Evolutionary conservation across 768 basidiomycete species (phyloP), one percentile per base, ranked within the genome.

Genomic region (Tephrocybe sp.): DNA sequence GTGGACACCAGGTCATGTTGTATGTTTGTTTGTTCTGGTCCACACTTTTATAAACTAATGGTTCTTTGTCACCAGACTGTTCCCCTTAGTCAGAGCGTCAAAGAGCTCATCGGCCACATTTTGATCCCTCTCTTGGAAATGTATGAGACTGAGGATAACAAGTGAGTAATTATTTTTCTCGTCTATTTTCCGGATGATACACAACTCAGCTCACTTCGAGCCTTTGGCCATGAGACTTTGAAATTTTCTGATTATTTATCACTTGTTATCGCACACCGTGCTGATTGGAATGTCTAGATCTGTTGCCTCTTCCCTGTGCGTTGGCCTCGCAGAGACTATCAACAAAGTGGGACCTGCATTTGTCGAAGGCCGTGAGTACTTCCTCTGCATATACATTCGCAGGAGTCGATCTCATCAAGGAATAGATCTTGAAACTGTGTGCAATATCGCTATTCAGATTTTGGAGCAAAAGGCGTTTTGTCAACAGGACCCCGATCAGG

Each of bases 121-220:
- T 64, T 98, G 38, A 77, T 77, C 6, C 78, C 83, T 21, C 76
- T 98, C 24, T 64, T 97, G 52, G 88, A 94, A 46, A 86, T 93
- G 83, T 95, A 91, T 68, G 86, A 89, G 60, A 82, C 84, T 3
- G 97, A 99, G 69, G 97, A 99, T 61, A 93, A 95, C 76, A 95
- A 97, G 93, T 97, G 63, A 74, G 91, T 80, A 1, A 41, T 42
- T 8, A 10, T 54, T 61, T 49, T 19, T n/a, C 19, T 7, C 19
- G 24, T 19, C 7, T 42, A 45, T 27, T 54, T 53, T 47, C 42
- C 43, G 69, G 79, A 83, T 82, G 82, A 81, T 64, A 74, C 58
- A 67, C 64, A 74, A 82, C 84, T 84, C 84, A 86, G 83, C 85
- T 87, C 84, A 86, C 83, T 82, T 82, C 79, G 84, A 87, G 65